Conservation (phyloP, 2,329 filamentous ascomycete genomes). For the Xylariaceae sp. region DNA sequence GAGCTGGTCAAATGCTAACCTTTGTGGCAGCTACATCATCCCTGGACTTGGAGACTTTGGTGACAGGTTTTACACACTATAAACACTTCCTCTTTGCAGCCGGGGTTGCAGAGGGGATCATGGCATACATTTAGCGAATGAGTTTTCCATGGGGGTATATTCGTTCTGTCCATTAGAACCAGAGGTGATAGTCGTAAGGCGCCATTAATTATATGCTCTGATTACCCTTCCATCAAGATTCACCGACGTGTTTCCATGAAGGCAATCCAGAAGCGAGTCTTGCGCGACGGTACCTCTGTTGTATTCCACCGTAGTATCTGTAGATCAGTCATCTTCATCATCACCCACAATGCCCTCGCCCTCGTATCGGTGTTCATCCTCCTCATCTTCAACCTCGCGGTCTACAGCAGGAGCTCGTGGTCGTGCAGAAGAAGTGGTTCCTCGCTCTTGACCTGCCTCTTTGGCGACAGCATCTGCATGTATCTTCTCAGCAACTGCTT, state of each 20-base stretch:
- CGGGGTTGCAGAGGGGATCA: background rate
- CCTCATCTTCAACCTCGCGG: conserved; percentile 44
- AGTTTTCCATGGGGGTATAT: background rate
- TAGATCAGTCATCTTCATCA: conserved; percentile 52
- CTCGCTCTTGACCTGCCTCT: conserved; percentile 27
- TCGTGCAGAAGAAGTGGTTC: conserved; percentile 15
- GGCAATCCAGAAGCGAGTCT: background rate
- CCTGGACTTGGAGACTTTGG: conserved; percentile 94
- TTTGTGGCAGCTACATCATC: conserved; percentile 78
- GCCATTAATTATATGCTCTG: no score
- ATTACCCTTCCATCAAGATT: no score
- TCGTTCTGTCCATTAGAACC: no score
- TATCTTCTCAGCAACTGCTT: conserved; percentile 9
- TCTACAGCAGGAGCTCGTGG: conserved; percentile 19
- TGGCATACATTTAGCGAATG: background rate
- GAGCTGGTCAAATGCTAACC: conserved; percentile 32
- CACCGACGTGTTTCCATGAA: background rate
- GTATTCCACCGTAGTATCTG: no score
- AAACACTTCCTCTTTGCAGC: conserved; percentile 8
- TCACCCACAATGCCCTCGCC: conserved; percentile 51
- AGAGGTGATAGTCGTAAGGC: no score
- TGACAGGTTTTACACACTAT: conserved; percentile 92
- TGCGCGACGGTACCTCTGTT: no score
- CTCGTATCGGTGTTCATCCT: conserved; percentile 49
- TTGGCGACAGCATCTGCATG: conserved; percentile 49